Conservation (phyloP, 768 basidiomycete genomes). For the Suillus paluster region DNA sequence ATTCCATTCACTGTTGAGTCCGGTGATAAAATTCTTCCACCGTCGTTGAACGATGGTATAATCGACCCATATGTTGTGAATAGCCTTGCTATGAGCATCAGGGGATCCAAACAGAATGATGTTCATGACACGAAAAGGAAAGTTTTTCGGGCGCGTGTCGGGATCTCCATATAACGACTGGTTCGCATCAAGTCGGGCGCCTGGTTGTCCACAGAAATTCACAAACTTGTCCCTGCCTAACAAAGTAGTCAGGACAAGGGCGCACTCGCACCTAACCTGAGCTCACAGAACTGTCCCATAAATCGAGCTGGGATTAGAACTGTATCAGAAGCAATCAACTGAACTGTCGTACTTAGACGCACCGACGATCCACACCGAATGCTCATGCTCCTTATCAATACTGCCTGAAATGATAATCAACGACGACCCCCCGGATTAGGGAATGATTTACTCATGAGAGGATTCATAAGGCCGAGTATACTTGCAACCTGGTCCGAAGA, state of each 20-base stretch:
- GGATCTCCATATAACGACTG: conserved; percentile 25
- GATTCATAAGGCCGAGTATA: conserved; percentile 35
- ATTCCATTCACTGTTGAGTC: conserved; percentile 11
- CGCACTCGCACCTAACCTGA: conserved; percentile 15
- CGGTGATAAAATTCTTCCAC: conserved; percentile 11
- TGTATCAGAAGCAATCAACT: neutral
- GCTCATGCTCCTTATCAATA: neutral
- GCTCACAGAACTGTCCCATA: conserved; percentile 1
- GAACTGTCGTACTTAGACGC: neutral
- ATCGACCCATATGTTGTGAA: conserved; percentile 16
- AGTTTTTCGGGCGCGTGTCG: neutral
- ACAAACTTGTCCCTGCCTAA: conserved; percentile 33
- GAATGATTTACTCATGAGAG: conserved; percentile 33
- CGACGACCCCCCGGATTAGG: neutral
- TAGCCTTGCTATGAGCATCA: neutral
- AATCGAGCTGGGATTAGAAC: conserved; percentile 4
- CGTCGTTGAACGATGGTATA: conserved; percentile 6
- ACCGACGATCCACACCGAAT: neutral
- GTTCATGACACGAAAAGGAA: conserved; percentile 1
- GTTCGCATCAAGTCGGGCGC: conserved; percentile 36
- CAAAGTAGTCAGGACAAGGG: conserved; percentile 14
- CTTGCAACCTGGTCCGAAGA: conserved; percentile 38
- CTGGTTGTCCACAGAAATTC: conserved; percentile 42
- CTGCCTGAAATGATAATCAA: neutral
- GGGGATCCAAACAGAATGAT: conserved; percentile 9